Conservation (phyloP, 352 stramenopile genomes). For the Globisporangium barbulae region DNA sequence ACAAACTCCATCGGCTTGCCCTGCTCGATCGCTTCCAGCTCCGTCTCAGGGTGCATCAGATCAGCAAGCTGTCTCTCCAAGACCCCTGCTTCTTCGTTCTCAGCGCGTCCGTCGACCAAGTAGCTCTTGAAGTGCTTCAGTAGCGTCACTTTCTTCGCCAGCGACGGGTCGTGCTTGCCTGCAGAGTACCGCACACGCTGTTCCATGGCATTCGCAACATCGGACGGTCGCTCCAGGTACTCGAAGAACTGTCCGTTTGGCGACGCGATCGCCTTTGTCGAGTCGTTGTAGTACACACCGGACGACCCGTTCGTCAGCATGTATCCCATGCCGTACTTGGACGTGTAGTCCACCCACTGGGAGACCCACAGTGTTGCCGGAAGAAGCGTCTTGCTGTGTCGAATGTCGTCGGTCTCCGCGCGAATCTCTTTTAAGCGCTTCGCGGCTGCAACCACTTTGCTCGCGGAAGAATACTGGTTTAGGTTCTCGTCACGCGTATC, state of each 20-base stretch:
- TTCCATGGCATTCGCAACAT: constrained; percentile 29
- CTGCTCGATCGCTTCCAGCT: constrained; percentile 27
- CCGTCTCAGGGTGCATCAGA: constrained; percentile 20
- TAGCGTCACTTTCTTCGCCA: constrained; percentile 98
- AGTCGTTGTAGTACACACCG: constrained; percentile 99
- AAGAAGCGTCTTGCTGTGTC: constrained; percentile 21
- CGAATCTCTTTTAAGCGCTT: constrained; percentile 66
- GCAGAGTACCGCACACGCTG: constrained; percentile 40
- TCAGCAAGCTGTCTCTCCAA: constrained; percentile 40
- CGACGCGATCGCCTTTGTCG: constrained; percentile 96
- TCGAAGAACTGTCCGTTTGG: constrained; percentile 87
- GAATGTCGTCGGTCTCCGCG: constrained; percentile 34
- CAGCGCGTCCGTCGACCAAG: constrained; percentile 84
- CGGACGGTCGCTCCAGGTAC: constrained; percentile 92
- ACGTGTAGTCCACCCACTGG: constrained; percentile 98
- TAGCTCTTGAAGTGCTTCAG: constrained; percentile 98
- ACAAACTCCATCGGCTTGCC: constrained; percentile 87
- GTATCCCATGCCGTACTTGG: constrained; percentile 99
- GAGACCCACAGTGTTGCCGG: constrained; percentile 91
- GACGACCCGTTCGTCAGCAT: constrained; percentile 94
- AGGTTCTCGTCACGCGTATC: constrained; percentile 34
- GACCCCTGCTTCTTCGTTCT: constrained; percentile 45
- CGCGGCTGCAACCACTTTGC: constrained; percentile 52
- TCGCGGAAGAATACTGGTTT: constrained; percentile 55
- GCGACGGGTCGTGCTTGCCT: constrained; percentile 71